Base-by-base conservation (phyloP, 805 yeast genomes). In the Wickerhamomyces mucosus region DNA sequence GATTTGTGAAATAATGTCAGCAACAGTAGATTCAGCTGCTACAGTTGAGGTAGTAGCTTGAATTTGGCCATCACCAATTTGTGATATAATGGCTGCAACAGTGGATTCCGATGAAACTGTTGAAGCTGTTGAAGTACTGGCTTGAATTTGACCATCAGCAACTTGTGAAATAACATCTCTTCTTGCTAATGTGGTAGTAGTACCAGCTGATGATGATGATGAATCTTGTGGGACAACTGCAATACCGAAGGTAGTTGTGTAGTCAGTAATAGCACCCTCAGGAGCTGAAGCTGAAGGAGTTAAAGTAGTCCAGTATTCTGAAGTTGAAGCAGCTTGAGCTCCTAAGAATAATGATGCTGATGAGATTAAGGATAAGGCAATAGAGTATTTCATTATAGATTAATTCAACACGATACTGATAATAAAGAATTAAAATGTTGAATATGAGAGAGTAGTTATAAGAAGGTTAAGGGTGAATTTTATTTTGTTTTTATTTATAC, bases 91-190 rank as follows among this genome's bases (percentile, higher is more conserved):
- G 14, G 21, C 15, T 43, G 67, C 53, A n/a, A n/a, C 43, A 21
- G 57, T 44, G 21, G 65, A 46, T 30, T n/a, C n/a, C n/a, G 65
- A 54, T 31, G 61, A 59, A 42, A 37, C 34, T 8, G 21, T 19
- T 21, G 67, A 34, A 12, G 48, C 28, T 16, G 47, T 34, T 32
- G 65, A 58, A 19, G 21, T 19, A 19, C 10, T 19, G 11, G 21
- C 21, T 40, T 57, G 78, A 50, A 72, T 59, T 56, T 73, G 78
- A 50, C 78, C 78, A 43, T 74, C 80, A 43, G 63, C 67, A 37
- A 70, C 72, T 53, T 69, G 75, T 41, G 69, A 53, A 29, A 70
- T 56, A 30, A 53, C 65, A 16, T 42, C 27, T 19, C 21, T 19
- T 11, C 11, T 19, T 8, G 53, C 37, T 24, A 49, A 35, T 22